Evolutionary conservation across 768 basidiomycete genomes (phyloP).

Genomic region (Candolleomyces eurysporus): DNA sequence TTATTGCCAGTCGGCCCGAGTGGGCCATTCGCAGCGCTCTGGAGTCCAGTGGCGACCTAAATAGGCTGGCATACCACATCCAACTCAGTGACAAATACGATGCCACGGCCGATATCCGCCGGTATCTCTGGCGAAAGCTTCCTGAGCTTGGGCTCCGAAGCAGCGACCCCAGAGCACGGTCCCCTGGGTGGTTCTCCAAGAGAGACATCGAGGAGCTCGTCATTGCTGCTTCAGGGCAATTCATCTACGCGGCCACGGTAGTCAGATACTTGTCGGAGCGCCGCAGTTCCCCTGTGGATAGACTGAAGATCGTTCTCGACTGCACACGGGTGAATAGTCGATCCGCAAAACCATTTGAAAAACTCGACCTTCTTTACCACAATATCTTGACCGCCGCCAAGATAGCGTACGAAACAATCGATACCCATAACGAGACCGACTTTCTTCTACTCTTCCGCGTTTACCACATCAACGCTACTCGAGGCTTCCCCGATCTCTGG

Average conservation of each 20-base stretch:
- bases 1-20: not conserved
- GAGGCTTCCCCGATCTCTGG: no score
- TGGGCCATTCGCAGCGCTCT: no score
- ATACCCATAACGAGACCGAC: not conserved
- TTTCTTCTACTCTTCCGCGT: not conserved
- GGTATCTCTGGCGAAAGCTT: not conserved
- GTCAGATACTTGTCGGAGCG: no score
- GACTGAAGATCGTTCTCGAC: no score
- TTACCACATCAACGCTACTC: not conserved
- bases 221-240: no score
- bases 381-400: not conserved
- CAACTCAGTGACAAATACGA: not conserved
- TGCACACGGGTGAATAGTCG: not conserved
- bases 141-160: not conserved
- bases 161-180: not conserved
- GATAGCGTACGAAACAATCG: not conserved
- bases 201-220: not conserved
- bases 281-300: no score
- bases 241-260: no score
- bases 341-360: no score
- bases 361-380: constrained; percentile 7
- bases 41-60: no score
- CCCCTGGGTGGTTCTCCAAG: constrained; percentile 10
- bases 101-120: not conserved
- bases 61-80: no score